Evolutionary conservation across 345 rosid species (phyloP).

Genomic region (Iberis pinnata): DNA sequence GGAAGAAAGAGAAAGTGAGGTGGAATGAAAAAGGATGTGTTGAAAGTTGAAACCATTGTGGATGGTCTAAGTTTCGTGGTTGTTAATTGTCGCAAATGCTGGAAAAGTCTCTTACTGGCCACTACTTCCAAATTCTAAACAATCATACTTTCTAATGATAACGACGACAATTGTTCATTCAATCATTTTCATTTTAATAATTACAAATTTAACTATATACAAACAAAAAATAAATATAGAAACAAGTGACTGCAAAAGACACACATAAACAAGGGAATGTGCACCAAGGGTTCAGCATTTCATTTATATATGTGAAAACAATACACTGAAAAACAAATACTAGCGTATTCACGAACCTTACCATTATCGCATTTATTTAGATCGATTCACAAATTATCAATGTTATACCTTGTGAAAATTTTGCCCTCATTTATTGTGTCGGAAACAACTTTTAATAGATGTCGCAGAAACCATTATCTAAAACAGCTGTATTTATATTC

Average conservation of each 20-base stretch:
- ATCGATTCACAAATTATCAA: too few relatives aligned
- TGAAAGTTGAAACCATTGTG: too few relatives aligned
- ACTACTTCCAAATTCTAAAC: conserved; percentile 1
- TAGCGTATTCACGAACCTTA: too few relatives aligned
- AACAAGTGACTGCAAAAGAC: too few relatives aligned
- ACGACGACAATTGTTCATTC: conserved; percentile 15
- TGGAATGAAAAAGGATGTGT: too few relatives aligned
- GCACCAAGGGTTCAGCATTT: conserved; percentile 19
- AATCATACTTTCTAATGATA: conserved; percentile 23
- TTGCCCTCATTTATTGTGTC: background rate
- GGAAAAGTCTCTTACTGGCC: conserved; percentile 15
- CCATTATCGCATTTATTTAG: too few relatives aligned
- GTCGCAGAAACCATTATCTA: conserved; percentile 14
- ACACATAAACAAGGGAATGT: too few relatives aligned
- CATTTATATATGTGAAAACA: too few relatives aligned
- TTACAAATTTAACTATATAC: background rate
- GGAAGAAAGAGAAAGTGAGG: too few relatives aligned
- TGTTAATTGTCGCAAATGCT: conserved; percentile 24
- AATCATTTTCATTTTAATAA: conserved; percentile 10
- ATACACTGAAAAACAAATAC: too few relatives aligned
- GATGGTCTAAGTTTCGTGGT: conserved; percentile 30
- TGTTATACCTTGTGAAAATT: too few relatives aligned
- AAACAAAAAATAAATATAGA: background rate
- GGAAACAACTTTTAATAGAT: conserved; percentile 15
- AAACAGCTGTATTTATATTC: conserved; percentile 14